Conservation (phyloP, 352 stramenopile genomes). For the Phytophthora colocasiae region DNA sequence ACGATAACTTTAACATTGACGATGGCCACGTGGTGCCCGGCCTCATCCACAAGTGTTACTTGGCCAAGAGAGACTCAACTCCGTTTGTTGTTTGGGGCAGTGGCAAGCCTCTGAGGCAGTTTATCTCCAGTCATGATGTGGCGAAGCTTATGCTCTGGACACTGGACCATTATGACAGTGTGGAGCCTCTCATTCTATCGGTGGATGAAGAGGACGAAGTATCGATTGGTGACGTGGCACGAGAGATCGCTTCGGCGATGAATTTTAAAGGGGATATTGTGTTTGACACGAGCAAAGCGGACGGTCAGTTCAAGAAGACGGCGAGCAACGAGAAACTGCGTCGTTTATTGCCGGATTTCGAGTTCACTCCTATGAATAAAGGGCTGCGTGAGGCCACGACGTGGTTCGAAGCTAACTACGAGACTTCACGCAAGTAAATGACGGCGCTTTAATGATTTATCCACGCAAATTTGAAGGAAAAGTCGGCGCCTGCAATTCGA, state of each 20-base stretch:
- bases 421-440: slow-evolving; percentile 48
- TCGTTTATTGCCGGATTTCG: slow-evolving; percentile 85
- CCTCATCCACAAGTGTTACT: slow-evolving; percentile 99
- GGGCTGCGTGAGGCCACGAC: slow-evolving; percentile 63
- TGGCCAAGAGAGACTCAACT: slow-evolving; percentile 92
- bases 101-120: slow-evolving; percentile 96
- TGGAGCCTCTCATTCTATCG: slow-evolving; percentile 97
- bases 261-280: slow-evolving; percentile 84
- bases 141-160: slow-evolving; percentile 93
- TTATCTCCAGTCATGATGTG: slow-evolving; percentile 97
- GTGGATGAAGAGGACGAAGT: slow-evolving; percentile 96
- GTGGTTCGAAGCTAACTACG: slow-evolving; percentile 68
- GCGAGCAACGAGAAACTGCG: slow-evolving; percentile 97
- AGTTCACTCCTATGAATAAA: slow-evolving; percentile 95
- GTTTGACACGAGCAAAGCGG: slow-evolving; percentile 95
- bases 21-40: slow-evolving; percentile 98
- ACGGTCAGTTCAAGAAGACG: slow-evolving; percentile 99
- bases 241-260: slow-evolving; percentile 79
- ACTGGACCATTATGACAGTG: slow-evolving; percentile 77
- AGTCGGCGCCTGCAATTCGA: too few relatives aligned
- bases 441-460: too few relatives aligned
- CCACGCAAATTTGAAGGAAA: too few relatives aligned
- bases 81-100: slow-evolving; percentile 96
- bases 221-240: slow-evolving; percentile 94
- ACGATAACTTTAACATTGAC: slow-evolving; percentile 98